A percentile compares a stretch with the other conserved stretches of the same genome.
Conservation (phyloP, 73 alveolate genomes). For the Paramecium tetraurelia region DNA sequence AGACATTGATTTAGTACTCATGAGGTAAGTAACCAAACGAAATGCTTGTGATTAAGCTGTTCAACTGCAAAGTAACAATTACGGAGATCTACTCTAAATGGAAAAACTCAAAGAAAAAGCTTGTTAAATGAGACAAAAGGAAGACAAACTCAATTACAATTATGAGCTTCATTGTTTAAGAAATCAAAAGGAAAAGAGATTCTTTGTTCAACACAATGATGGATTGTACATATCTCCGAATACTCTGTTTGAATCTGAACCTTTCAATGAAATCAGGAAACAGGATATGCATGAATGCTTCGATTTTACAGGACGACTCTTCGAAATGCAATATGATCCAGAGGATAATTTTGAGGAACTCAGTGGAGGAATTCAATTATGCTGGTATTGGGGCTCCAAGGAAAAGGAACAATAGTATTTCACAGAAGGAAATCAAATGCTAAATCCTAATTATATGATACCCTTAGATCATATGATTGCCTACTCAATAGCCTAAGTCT, state of each 20-base stretch:
- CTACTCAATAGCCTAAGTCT: slow-evolving; percentile 47
- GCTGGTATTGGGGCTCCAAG: slow-evolving; percentile 46
- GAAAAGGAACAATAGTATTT: slow-evolving; percentile 26
- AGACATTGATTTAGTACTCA: slow-evolving; percentile 81
- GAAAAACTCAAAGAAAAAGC: slow-evolving; percentile 60
- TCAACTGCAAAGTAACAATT: slow-evolving; percentile 10
- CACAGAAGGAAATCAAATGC: background rate
- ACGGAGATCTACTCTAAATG: slow-evolving; percentile 58
- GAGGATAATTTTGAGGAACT: slow-evolving; percentile 64
- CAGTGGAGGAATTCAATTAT: slow-evolving; percentile 46
- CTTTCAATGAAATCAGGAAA: slow-evolving; percentile 32
- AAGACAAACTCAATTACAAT: slow-evolving; percentile 24
- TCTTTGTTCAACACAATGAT: slow-evolving; percentile 55
- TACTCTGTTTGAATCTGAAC: slow-evolving; percentile 32
- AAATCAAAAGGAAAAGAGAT: slow-evolving; percentile 34
- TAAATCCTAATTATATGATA: slow-evolving; percentile 48
- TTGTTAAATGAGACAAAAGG: slow-evolving; percentile 43
- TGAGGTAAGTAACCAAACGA: slow-evolving; percentile 52
- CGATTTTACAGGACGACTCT: slow-evolving; percentile 38
- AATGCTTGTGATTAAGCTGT: slow-evolving; percentile 40
- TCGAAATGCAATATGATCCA: slow-evolving; percentile 59
- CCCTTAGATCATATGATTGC: slow-evolving; percentile 54
- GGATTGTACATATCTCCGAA: slow-evolving; percentile 47
- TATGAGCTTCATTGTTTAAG: slow-evolving; percentile 52
- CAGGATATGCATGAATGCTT: slow-evolving; percentile 46